Base-by-base conservation (phyloP, 1,139 yeast species). In the Candida pseudocylindracea region DNA sequence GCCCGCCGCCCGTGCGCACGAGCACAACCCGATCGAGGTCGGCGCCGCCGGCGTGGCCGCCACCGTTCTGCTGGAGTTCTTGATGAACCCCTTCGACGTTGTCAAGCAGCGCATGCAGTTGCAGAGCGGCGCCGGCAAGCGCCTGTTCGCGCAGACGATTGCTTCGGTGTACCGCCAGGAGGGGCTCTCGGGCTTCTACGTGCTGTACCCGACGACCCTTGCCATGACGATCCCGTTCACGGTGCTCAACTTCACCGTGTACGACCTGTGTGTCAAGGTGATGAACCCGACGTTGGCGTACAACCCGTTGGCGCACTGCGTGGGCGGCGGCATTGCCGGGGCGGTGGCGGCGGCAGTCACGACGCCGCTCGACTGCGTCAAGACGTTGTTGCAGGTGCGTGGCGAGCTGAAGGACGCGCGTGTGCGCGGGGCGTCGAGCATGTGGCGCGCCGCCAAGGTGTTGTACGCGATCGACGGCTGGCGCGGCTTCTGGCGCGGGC, bases 81-180 rank as follows among this genome's bases (percentile, higher is more conserved):
- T 91, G 42, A 85, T 88, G 96, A 88, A 92, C 39, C 99, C 99
- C 15, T 88, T 88, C 49, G 99, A 88, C 48, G 93, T 88, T 30
- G 62, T 91, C 39, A 88, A 88, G 50, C 99, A 88, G 44, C 48
- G 66, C 46, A 60, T 60, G 66, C 67, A 60, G 28, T 51, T 60
- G 31, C 42, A 55, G 33, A 76, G 95, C 0, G 62, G 63, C 3
- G 42, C 48, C 20, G 54, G 54, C 32, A 58, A 76, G 1, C 72
- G 93, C 0, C 60, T 71, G 37, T 70, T 67, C 45, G 70, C 91
- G 3, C 64, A 85, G 39, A 65, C 63, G 43, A 51, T 62, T 32
- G 64, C 81, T 37, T 50, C 80, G 31, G 47, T 60, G 12, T 70
- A 72, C 43, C 53, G 55, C 37, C 57, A 55, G 10, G 98, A 88